Conservation (phyloP, 345 rosid species). For the Zanthoxylum bungeanum region DNA sequence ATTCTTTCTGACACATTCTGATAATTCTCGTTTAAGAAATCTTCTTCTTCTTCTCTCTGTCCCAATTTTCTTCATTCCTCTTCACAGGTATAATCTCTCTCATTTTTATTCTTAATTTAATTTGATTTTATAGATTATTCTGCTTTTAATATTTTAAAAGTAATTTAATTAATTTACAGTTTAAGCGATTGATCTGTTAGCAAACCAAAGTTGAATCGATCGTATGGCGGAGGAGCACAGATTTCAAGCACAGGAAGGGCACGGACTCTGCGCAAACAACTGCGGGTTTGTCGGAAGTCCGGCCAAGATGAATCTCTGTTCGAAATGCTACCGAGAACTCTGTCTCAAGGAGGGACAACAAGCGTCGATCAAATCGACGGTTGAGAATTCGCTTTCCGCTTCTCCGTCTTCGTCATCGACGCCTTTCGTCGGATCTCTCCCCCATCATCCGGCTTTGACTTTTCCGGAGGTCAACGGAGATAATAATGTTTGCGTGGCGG, state of each 20-base stretch:
- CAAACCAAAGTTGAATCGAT: background rate
- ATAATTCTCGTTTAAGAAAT: background rate
- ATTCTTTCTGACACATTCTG: conserved; percentile 5
- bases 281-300: conserved; percentile 53
- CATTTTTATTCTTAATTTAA: background rate
- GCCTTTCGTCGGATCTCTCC: conserved; percentile 16
- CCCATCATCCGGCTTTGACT: conserved; percentile 26
- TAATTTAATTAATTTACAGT: background rate
- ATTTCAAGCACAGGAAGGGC: conserved; percentile 48
- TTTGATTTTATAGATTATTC: background rate
- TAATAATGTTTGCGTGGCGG: background rate
- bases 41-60: background rate
- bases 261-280: conserved; percentile 48
- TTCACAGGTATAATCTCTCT: background rate
- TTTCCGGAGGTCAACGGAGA: conserved; percentile 21
- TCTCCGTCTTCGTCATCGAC: conserved; percentile 26
- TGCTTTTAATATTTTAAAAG: background rate
- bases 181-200: background rate
- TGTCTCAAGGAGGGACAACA: conserved; percentile 38
- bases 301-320: conserved; percentile 54
- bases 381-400: conserved; percentile 28
- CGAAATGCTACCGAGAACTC: conserved; percentile 49
- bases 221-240: conserved; percentile 55
- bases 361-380: conserved; percentile 36
- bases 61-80: background rate